Evolutionary conservation across 768 basidiomycete genomes (phyloP).

Genomic region (Hemileccinum rubropunctum): DNA sequence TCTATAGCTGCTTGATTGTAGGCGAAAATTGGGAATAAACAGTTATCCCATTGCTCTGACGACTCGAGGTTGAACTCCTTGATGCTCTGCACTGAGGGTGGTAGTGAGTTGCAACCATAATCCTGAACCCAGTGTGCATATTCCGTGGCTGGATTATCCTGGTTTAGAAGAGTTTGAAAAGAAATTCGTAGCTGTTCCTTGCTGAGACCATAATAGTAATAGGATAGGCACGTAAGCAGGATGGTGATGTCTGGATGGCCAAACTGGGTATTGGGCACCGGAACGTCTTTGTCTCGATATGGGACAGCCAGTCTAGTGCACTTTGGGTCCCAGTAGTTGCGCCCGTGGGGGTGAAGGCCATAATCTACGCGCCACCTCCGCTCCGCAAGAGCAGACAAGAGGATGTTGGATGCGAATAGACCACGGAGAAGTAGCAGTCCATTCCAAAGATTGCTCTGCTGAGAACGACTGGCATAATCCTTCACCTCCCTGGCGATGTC

Average conservation of each 20-base stretch:
- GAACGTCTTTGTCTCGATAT: conserved; percentile 35
- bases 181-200: not conserved
- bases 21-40: not conserved
- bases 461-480: no score
- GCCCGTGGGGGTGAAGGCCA: no score
- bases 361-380: no score
- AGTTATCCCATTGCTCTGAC: not conserved
- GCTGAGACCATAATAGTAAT: not conserved
- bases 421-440: no score
- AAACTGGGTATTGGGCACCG: conserved; percentile 30
- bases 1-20: not conserved
- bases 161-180: not conserved
- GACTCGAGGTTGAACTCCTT: not conserved
- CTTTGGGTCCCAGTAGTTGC: no score
- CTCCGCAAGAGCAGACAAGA: no score
- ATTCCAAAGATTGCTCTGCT: no score
- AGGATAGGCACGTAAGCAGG: conserved; percentile 22
- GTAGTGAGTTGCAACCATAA: not conserved
- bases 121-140: not conserved
- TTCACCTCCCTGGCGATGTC: no score
- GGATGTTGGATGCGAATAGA: no score
- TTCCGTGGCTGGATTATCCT: not conserved
- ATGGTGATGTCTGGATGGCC: conserved; percentile 35
- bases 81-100: not conserved
- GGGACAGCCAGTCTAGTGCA: conserved; percentile 30